Base-by-base conservation (phyloP, 2,329 filamentous ascomycete genomes). In the Coniochaeta ligniaria region DNA sequence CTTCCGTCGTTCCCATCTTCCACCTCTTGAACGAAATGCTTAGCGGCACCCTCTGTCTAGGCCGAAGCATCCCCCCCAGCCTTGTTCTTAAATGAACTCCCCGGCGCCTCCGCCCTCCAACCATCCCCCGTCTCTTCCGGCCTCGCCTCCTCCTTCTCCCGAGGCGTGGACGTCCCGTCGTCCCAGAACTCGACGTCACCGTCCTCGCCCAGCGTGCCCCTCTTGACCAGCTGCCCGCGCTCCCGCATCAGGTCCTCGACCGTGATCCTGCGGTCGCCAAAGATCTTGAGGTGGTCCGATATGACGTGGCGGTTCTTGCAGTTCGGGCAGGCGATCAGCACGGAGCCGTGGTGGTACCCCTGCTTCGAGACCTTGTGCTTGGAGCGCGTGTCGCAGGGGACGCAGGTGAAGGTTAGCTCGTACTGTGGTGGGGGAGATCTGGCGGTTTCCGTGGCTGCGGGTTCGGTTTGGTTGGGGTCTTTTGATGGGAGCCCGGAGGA, bases 121-220 rank as follows among this genome's bases (percentile, higher is more conserved):
- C 20, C 45, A 47, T 36, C 22, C 20, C 59, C 36, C 47, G 31
- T 20, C 36, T 52, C 36, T 16, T 55, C 20, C 20, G 36, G 56
- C 58, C 36, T 50, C 33, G 43, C 63, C 35, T 58, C 64, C 20
- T 66, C 63, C 31, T 64, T 65, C 64, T 63, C 64, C 58, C 71
- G 63, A 57, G 59, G 59, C 36, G 71, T 77, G n/a, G 74, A 72
- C 2, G 77, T 75, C 17, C 87, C 85, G 65, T 96, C 91, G 33
- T 90, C 88, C 89, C 92, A 96, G 67, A 97, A 95, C 73, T 98
- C 94, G 56, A 97, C 77, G 71, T 96, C 90, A n/a, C 91, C 92
- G 66, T 93, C 87, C 17, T 41, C 38, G 17, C 38, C 38, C 35
- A 93, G 71, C 31, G 83, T 84, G 20, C 91, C 89, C 63, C 84